Percentiles rank a stretch among this genome's conserved stretches.
Conservation (phyloP, 1,139 yeast species). For the Schizosaccharomyces versatilis region DNA sequence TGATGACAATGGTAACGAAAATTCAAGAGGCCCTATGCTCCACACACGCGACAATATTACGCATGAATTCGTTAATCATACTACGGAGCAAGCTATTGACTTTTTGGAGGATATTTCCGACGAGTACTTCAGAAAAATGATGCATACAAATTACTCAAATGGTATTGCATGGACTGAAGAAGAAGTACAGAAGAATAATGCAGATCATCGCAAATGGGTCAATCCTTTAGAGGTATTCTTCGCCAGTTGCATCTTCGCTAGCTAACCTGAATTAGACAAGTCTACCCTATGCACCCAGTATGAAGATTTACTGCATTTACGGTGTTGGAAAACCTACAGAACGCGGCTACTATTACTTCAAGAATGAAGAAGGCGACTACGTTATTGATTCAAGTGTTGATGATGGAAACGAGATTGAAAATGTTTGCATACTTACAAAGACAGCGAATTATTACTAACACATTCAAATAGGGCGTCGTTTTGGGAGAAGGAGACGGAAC, state of each 20-base stretch:
- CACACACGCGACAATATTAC: conserved; percentile 28
- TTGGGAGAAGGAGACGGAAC: conserved; percentile 95
- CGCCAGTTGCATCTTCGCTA: background rate
- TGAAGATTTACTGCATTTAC: conserved; percentile 73
- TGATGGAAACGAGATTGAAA: background rate
- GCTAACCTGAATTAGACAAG: conserved; percentile 3
- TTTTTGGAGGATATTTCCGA: conserved; percentile 45
- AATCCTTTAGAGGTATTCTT: conserved; percentile 71
- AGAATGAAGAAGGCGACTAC: conserved; percentile 23
- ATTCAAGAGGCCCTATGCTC: conserved; percentile 48
- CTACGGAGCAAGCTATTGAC: conserved; percentile 46
- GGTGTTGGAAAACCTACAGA: conserved; percentile 94
- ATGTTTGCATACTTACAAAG: background rate
- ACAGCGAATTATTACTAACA: background rate
- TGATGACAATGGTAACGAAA: background rate
- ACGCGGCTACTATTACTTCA: conserved; percentile 68
- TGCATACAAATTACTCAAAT: conserved; percentile 37
- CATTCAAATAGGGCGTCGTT: conserved; percentile 27
- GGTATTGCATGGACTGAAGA: conserved; percentile 43
- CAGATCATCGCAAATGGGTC: conserved; percentile 59
- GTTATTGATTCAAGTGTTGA: conserved; percentile 13
- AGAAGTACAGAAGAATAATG: conserved; percentile 42
- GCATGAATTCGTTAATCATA: conserved; percentile 27
- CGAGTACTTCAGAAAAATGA: conserved; percentile 34
- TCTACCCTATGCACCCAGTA: conserved; percentile 77